phyloP scores from a whole-genome alignment of 108 stramenopile genomes.

The Fragilaria crotonensis region DNA sequence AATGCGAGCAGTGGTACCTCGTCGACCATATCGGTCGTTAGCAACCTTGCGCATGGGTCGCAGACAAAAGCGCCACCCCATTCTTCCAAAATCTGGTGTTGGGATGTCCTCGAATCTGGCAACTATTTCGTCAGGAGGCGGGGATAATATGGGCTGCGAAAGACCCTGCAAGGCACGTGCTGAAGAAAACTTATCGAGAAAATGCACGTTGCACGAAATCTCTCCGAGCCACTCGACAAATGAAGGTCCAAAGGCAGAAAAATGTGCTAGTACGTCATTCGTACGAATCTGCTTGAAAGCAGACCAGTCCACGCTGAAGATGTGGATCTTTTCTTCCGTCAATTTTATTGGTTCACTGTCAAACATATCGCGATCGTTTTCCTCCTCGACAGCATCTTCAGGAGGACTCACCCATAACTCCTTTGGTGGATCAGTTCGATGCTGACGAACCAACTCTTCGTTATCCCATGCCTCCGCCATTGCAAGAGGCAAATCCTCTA shows the following conservation, averaged over 20 bases:
- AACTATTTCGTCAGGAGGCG: conserved; percentile 29
- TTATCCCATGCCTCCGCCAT: conserved; percentile 77
- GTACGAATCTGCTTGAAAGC: conserved; percentile 84
- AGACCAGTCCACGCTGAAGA: conserved; percentile 75
- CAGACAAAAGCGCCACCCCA: conserved; percentile 76
- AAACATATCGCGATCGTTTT: conserved; percentile 4
- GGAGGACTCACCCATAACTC: conserved; percentile 18
- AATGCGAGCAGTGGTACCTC: conserved; percentile 57
- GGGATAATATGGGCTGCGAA: conserved; percentile 57
- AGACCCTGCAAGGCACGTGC: conserved; percentile 56
- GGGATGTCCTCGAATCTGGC: conserved; percentile 4
- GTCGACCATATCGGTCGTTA: conserved; percentile 63
- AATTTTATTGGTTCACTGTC: conserved; percentile 20
- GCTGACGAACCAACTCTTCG: conserved; percentile 48
- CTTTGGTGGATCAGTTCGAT: conserved; percentile 50
- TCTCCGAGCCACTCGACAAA: conserved; percentile 86
- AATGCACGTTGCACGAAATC: conserved; percentile 60
- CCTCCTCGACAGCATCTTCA: conserved; percentile 14
- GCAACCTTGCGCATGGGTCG: conserved; percentile 57
- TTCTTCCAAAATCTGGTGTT: conserved; percentile 51
- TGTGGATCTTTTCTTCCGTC: conserved; percentile 62
- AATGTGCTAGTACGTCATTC: conserved; percentile 55
- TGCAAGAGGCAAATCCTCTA: conserved; percentile 33
- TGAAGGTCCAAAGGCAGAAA: conserved; percentile 59
- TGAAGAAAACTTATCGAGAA: conserved; percentile 64